Base-by-base conservation (phyloP, 768 basidiomycete species). In the Glaciozyma martinii region DNA sequence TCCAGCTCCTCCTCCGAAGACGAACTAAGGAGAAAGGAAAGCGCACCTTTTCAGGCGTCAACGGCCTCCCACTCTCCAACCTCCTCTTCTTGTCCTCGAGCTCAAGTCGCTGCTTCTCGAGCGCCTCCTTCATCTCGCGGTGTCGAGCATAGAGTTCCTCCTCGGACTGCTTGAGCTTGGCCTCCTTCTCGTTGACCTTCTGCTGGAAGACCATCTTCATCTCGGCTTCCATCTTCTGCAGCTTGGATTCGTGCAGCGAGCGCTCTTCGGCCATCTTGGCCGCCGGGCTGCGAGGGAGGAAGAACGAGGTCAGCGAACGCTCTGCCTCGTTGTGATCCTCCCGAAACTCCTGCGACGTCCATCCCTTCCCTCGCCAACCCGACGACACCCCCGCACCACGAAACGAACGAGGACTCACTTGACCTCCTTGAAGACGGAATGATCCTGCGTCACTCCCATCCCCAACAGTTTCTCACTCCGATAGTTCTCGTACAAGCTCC, bases 171-270 rank as follows among this genome's bases (percentile, higher is more conserved):
- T 97, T 97, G 76, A 99, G 83, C 79, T 98, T 98, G 70, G 90
- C 84, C 77, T 99, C 95, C 82, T 99, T 98, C 78, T 99, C 95
- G 77, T 92, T 90, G 61, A 99, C 95, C 78, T 99, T 99, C 79
- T 98, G 95, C 76, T 93, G 92, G 91, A 99, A 99, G 73, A 99
- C 95, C 60, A 61, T 61, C 85, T 97, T 98, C 95, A 99, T 99
- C 82, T 98, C 95, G 62, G 92, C 89, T 80, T 99, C 95, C 87
- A 97, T 97, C 85, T 99, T 99, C 62, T 90, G 84, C 61, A 99
- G 84, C 78, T 98, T 98, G 71, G 89, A 88, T 79, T 99, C 94
- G 79, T 99, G 94, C 75, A 97, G 78, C 59, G 90, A 81, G 62
- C 95, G 89, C 76, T 99, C 95, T 76, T 99, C 95, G 70, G 93